A percentile compares a stretch with the other conserved stretches of the same genome.
phyloP scores from a whole-genome alignment of 352 stramenopile species.

The Globisporangium iwayamae region DNA sequence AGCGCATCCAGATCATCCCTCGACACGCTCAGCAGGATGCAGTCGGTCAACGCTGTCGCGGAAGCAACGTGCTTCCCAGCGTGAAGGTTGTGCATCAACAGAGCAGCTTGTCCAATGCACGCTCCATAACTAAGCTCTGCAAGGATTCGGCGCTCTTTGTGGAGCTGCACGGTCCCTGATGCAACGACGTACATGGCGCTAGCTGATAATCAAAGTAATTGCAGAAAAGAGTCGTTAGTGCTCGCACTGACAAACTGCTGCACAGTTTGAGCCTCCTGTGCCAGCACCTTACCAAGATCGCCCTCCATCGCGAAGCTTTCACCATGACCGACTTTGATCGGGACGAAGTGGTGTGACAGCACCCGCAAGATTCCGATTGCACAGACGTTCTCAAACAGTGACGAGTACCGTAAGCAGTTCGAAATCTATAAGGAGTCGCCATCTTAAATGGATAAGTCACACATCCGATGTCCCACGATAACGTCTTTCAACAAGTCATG shows the following conservation, averaged over 20 bases:
- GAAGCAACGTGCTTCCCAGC: constrained; percentile 71
- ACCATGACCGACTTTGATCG: constrained; percentile 39
- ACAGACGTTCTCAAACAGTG: constrained; percentile 78
- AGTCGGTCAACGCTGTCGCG: constrained; percentile 61
- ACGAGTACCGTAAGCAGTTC: constrained; percentile 76
- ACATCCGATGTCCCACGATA: neutral
- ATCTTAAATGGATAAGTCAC: neutral
- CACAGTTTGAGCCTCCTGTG: neutral
- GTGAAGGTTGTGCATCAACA: constrained; percentile 60
- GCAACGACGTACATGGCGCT: constrained; percentile 79
- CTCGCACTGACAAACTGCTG: neutral
- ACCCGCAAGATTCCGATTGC: constrained; percentile 74
- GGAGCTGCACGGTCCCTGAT: constrained; percentile 64
- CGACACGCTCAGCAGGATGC: constrained; percentile 71
- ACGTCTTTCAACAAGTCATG: neutral
- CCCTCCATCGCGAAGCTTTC: constrained; percentile 66
- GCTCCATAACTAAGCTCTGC: constrained; percentile 63
- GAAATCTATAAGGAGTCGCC: constrained; percentile 40
- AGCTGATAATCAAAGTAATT: constrained; percentile 28
- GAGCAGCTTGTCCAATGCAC: constrained; percentile 72
- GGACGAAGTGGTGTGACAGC: constrained; percentile 77
- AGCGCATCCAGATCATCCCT: constrained; percentile 62
- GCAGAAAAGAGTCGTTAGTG: neutral
- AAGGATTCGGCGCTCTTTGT: constrained; percentile 68
- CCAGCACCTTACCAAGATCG: constrained; percentile 39